Base-by-base conservation (phyloP, 805 yeast genomes). In the Candida ulmi region DNA sequence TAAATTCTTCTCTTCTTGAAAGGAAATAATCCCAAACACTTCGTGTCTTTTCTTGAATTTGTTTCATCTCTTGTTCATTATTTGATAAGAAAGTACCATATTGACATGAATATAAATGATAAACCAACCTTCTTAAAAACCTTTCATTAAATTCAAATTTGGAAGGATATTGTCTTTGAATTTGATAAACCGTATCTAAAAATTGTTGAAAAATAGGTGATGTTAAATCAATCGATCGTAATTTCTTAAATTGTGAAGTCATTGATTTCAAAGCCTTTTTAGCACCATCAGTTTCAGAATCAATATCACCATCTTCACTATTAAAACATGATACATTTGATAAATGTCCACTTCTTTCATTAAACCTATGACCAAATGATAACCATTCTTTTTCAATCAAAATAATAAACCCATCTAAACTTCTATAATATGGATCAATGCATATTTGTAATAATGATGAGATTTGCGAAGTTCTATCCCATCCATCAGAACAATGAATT, bases 401-500 rank as follows among this genome's bases (percentile, higher is more conserved):
- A 0, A 80, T 73, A 63, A 84, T 82, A 54, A 93, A 88, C 3
- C 99, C 99, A 42, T 88, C 83, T 3, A 86, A 47, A 0, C 98
- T 90, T 47, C 99, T 71, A 60, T 72, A 93, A 57, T 76, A 87
- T 1, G 98, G 97, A 58, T 93, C 98, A 8, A 90, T 66, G 54
- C 96, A 86, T 5, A 93, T 62, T 61, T 91, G 91, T 18, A 90
- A 76, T 44, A 93, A 64, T 2, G 96, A 82, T 6, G 88, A 73
- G 1, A 90, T 76, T 57, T 93, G 98, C 0, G 97, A 78, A 0
- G 99, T 93, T 42, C 99, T 69, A 57, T 93, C 99, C 99, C 99
- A 93, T 1, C 99, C 99, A 65, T 93, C 99, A 1, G 97, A 88
- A 58, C 99, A 93, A 64, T 93, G 99, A 7, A 93, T 74, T 9